Evolutionary conservation across 75 land plant species (phyloP), one percentile per base, ranked within the genome.

Genomic region (Isoetes taiwanensis): DNA sequence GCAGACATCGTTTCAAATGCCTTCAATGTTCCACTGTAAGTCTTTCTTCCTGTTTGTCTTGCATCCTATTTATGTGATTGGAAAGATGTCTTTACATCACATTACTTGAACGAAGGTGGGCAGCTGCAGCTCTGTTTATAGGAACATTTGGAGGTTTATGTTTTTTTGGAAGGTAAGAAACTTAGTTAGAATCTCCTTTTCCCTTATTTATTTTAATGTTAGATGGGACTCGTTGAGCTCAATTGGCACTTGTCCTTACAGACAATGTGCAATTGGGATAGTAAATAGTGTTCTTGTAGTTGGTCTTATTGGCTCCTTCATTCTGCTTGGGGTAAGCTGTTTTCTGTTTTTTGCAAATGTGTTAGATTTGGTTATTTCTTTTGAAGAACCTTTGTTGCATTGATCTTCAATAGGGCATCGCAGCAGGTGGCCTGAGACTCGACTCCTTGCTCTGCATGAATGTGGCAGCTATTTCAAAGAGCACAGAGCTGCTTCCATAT

Each of bases 111-210:
- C 65, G 59, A 88, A 91, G 98, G 74, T 91, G 94, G 98, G 72
- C 77, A 52, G 71, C 85, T 75, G 98, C 85, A 28, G 64, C 71
- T 25, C 59, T 83, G 39, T 91, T 91, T 57, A 74, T 94, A 30
- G 72, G 78, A 62, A 52, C 65, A 21, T 66, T 91, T 33, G 98
- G 98, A 72, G 81, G 98, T 34, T 54, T 91, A 59, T 91, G 98
- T 73, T 91, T 83, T 70, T 81, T 70, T 69, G 95, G 89, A 74
- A 91, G 94, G 78, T 76, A 21, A 34, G 41, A 28, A 12, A 16
- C 21, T 80, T 23, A 24, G 31, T 50, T 16, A 1, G 24, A 0
- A 35, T 34, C 24, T 25, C 27, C 34, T 19, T 39, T 30, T 40
- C n/a, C 52, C 17, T 16, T 14, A 10, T 54, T 50, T 12, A 31